A percentile compares a stretch with the other conserved stretches of the same genome.
These are phyloP conservation scores for Kodamaea hsintzibuensis DNA, from an alignment of 805 yeast species.

Conservation along the genomic window DNA sequence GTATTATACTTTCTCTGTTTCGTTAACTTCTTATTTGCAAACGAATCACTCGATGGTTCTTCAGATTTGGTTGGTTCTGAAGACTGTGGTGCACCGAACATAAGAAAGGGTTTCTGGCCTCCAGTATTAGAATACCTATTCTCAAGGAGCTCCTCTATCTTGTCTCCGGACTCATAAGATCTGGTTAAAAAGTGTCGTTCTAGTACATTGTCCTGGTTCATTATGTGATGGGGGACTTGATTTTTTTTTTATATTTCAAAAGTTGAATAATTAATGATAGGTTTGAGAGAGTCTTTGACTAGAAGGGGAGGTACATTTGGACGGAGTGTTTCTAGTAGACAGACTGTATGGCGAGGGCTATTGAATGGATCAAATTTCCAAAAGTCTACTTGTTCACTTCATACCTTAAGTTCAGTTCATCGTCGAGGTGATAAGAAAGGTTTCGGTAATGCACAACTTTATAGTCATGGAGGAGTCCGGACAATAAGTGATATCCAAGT, in stretches of 20 bases:
- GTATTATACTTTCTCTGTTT: slow-evolving; percentile 26
- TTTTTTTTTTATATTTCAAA: neutral
- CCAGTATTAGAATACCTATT: slow-evolving; percentile 48
- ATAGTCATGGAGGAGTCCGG: neutral
- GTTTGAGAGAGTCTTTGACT: neutral
- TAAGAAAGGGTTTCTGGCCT: slow-evolving; percentile 46
- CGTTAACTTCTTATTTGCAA: slow-evolving; percentile 18
- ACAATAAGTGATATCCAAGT: slow-evolving; percentile 19
- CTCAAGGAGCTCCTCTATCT: slow-evolving; percentile 42
- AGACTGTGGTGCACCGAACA: slow-evolving; percentile 16
- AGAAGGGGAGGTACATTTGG: neutral
- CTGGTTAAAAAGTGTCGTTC: slow-evolving; percentile 49
- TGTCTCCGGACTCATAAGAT: slow-evolving; percentile 38
- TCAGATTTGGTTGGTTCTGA: slow-evolving; percentile 6
- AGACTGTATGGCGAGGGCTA: neutral
- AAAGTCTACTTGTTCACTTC: neutral
- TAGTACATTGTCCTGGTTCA: slow-evolving; percentile 41
- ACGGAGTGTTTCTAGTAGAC: neutral
- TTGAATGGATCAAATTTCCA: neutral
- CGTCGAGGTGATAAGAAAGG: neutral
- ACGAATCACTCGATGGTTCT: neutral
- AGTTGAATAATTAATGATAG: neutral
- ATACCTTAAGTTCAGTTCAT: neutral
- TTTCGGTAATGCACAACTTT: slow-evolving; percentile 5
- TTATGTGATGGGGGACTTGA: slow-evolving; percentile 5